Evolutionary conservation across 371 early-diverging fungal species (phyloP), one percentile per base, ranked within the genome.

Genomic region (Choanephora cucurbitarum): DNA sequence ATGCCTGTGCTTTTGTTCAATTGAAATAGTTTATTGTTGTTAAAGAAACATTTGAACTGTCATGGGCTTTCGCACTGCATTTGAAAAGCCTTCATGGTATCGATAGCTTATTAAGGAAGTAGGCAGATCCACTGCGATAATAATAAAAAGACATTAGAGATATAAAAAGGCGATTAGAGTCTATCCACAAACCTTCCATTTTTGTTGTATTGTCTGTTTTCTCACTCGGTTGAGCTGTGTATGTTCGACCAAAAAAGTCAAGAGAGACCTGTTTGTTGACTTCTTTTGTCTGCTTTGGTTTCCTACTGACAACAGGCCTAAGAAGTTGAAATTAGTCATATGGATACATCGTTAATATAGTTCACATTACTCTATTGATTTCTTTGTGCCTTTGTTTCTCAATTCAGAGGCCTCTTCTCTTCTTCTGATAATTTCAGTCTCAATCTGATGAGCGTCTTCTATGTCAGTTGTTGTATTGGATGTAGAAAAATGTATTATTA

Each of bases 51-150:
- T 80, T 18, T 70, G 60, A 47, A 91, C 73, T 37, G 69, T 71
- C 46, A 91, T 81, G 2, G 91, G 85, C 50, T 84, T 89, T 44
- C 89, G 73, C 28, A 96, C 95, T 5, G 96, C 98, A 70, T 96
- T 96, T 7, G 97, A 93, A 65, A 87, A 94, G 1, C 97, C 74
- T 64, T 69, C 67, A 49, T 69, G 73, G 55, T 70, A 67, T 49
- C 60, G 52, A 49, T 71, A 73, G 40, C 62, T 44, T 14, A 64
- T 54, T 33, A 33, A n/a, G 0, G 60, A 33, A 33, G 60, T 49
- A 22, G 54, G 39, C 45, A 32, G 34, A 44, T 58, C 67, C 22
- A 57, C 59, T 62, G 24, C 50, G 43, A 1, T 32, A 8, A 15
- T 40, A 40, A 49, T 13, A 42, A 39, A 14, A 41, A 13, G 17